Conservation (phyloP, 176 grass and related monocot species). For the Leersia perrieri region DNA sequence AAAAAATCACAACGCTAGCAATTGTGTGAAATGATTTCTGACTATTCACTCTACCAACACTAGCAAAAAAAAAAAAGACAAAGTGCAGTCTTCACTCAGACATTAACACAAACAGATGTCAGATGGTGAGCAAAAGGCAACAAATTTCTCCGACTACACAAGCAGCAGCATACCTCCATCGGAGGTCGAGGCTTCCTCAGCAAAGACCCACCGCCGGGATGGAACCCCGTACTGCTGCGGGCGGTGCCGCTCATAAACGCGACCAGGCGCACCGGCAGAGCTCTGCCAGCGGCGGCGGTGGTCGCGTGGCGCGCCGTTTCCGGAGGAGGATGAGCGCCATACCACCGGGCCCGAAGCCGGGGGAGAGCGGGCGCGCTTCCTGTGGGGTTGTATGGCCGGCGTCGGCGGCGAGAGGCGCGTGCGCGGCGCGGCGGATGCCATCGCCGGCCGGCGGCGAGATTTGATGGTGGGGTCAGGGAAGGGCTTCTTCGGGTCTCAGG, state of each 20-base stretch:
- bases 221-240: neutral
- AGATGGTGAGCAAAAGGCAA: slow-evolving; percentile 10
- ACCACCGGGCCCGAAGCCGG: neutral
- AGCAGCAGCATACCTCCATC: slow-evolving; percentile 36
- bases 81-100: neutral
- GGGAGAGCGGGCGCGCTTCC: slow-evolving; percentile 45
- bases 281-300: slow-evolving; percentile 31
- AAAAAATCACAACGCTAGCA: neutral
- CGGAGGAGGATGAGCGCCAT: neutral
- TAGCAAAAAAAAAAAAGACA: neutral
- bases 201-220: slow-evolving; percentile 39
- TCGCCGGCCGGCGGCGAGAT: slow-evolving; percentile 27
- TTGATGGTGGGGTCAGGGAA: neutral
- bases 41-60: neutral
- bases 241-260: slow-evolving; percentile 3
- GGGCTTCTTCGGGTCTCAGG: neutral
- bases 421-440: slow-evolving; percentile 31
- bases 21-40: neutral
- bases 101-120: slow-evolving; percentile 30
- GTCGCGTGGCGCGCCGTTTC: neutral
- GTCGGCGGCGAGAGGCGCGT: slow-evolving; percentile 30
- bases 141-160: neutral
- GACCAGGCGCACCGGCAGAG: slow-evolving; percentile 10
- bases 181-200: slow-evolving; percentile 43
- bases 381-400: neutral